Evolutionary conservation across 2,329 filamentous ascomycete species (phyloP).

Genomic region (Arthroderma uncinatum): DNA sequence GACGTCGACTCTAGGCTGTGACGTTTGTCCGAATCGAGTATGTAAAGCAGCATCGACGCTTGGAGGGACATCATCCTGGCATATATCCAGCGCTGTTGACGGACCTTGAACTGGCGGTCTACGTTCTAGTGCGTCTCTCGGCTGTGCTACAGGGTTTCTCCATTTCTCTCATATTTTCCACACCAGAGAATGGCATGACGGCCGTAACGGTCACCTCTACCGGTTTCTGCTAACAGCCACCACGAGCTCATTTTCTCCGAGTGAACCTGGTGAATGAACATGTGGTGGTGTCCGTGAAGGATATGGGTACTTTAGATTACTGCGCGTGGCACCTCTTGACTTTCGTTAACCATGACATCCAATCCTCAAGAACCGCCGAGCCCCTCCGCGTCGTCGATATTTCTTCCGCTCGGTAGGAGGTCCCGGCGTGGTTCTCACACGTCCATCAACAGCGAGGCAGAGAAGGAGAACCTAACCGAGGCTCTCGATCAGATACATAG

Average conservation of each 20-base stretch:
- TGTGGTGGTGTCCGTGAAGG: background rate
- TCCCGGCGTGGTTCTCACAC: constrained; percentile 37
- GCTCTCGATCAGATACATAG: constrained; percentile 80
- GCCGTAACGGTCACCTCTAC: background rate
- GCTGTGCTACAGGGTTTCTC: background rate
- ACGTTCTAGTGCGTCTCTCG: background rate
- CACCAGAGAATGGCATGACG: background rate
- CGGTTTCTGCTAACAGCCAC: background rate
- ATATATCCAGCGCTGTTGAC: too few species aligned
- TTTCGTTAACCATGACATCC: constrained; percentile 24
- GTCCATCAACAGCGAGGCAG: constrained; percentile 45
- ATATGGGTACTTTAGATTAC: background rate
- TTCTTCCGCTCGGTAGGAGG: constrained; percentile 33
- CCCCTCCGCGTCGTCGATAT: constrained; percentile 35
- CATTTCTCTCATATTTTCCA: background rate
- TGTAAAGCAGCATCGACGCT: background rate
- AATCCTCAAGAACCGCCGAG: constrained; percentile 30
- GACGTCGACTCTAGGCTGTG: background rate
- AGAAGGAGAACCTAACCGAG: constrained; percentile 64
- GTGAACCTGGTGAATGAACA: background rate
- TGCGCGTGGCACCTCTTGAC: background rate
- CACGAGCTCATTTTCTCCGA: background rate
- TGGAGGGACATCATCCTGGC: background rate
- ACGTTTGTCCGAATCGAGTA: background rate
- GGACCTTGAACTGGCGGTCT: too few species aligned